Evolutionary conservation across 768 basidiomycete genomes (phyloP), one percentile per base, ranked within the genome.

Genomic region (Tylopilus rubrobrunneus): DNA sequence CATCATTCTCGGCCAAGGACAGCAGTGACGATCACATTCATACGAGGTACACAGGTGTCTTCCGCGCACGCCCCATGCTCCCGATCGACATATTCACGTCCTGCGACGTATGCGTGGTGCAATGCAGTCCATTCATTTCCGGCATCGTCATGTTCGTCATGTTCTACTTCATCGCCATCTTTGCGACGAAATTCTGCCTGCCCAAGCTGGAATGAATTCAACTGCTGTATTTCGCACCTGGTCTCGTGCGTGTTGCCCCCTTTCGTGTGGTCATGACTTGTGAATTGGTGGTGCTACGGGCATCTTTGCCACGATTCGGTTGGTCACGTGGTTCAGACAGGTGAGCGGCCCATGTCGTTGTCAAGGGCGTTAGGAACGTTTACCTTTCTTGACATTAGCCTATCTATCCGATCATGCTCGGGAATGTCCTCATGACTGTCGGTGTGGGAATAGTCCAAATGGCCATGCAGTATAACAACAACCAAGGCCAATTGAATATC

Each of bases 101-200:
- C 45, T 70, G 66, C 28, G 75, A 81, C 56, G 57, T 81, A 39
- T 73, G 70, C 47, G 69, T 72, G 7, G 68, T 70, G 37, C 69
- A 70, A 55, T 74, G 67, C 53, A 71, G 61, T 17, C 67, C 71
- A 17, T 73, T 78, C 51, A 68, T 75, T 10, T 67, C 66, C 2
- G 80, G 79, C 7, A 74, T 81, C 63, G 70, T 81, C 53, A 74
- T 75, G 71, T 66, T 79, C 52, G 78, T 78, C 47, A 74, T 76
- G 71, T 78, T 81, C 63, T 82, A 82, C 61, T 80, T 82, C 55
- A 69, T 81, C 39, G 70, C 79, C 0, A 77, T 80, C 48, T 81
- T 82, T n/a, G n/a, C n/a, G n/a, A n/a, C n/a, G n/a, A n/a, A n/a
- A n/a, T n/a, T 29, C 65, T 72, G 12, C 62, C 78, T n/a, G 62